Conservation (phyloP, 139 green algal species). For the Zygnema cylindricum region DNA sequence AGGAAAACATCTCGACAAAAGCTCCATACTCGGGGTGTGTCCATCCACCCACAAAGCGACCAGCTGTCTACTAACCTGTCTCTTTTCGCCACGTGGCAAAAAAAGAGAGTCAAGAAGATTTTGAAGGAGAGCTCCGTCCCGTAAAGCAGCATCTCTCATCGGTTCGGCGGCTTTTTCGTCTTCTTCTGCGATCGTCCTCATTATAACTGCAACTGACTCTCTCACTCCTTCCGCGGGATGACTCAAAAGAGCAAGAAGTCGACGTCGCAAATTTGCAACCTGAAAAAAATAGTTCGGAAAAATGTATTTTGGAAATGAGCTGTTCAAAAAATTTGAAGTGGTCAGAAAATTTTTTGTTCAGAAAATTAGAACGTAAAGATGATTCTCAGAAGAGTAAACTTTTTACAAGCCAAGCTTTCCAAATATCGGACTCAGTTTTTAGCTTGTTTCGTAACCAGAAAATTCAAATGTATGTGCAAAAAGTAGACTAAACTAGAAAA, state of each 20-base stretch:
- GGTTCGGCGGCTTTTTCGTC: conserved; percentile 41
- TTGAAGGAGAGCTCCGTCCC: conserved; percentile 49
- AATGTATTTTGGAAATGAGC: conserved; percentile 5
- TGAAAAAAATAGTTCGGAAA: conserved; percentile 18
- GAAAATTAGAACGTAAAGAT: not conserved
- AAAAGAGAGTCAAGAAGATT: conserved; percentile 44
- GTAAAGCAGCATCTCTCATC: conserved; percentile 57
- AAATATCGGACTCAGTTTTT: too few relatives aligned
- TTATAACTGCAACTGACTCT: conserved; percentile 54
- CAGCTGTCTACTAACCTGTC: conserved; percentile 57
- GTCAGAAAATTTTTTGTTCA: not conserved
- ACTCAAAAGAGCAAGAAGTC: conserved; percentile 56
- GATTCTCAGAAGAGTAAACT: too few relatives aligned
- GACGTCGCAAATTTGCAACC: conserved; percentile 38
- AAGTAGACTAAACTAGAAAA: too few relatives aligned
- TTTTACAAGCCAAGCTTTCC: too few relatives aligned
- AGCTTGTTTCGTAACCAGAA: too few relatives aligned
- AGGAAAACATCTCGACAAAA: conserved; percentile 46
- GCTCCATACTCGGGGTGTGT: conserved; percentile 9
- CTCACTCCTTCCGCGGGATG: conserved; percentile 46
- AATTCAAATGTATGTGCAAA: too few relatives aligned
- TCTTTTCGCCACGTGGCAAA: conserved; percentile 11
- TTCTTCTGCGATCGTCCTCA: conserved; percentile 61
- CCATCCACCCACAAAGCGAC: conserved; percentile 54
- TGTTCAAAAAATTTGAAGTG: not conserved